Base-by-base conservation (phyloP, 768 basidiomycete species). In the Pholiota molesta region DNA sequence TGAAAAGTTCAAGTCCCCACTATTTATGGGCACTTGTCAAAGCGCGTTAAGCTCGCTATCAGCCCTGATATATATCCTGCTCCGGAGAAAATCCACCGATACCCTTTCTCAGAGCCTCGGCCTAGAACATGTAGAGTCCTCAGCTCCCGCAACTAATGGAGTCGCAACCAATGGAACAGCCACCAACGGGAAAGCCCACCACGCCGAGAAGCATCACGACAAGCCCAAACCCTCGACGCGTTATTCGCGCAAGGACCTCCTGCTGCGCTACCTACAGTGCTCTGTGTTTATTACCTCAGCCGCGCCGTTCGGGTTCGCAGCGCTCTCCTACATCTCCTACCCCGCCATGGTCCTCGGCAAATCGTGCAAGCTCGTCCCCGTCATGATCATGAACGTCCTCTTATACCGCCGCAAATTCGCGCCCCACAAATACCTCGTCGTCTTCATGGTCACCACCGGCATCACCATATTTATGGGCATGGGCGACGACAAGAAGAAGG, bases 341-440 rank as follows among this genome's bases (percentile, higher is more conserved):
- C 97, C 97, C 54, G 95, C 97, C 47, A 97, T 98, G 92, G 96
- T 99, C 35, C 90, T 99, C 65, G 97, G 94, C 56, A 99, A 99
- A 75, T 98, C 96, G 0, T 99, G 97, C 83, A 99, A 99, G 74
- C 93, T 99, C 72, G 94, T 99, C 47, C 97, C 97, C 0, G 97
- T 96, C 62, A 94, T 97, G 87, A 85, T 99, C 74, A 95, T 99
- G 91, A 98, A 99, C 77, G 88, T 99, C 68, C 69, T 99, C 40
- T 83, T 98, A 61, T 99, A 99, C 77, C 94, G 96, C 58, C 90
- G 97, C 53, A 84, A 85, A 65, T 99, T 98, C 74, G 92, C 95
- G 0, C 83, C 88, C 1, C 91, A 99, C 85, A 99, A 99, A 73
- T 99, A 99, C 76, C 77, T 95, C 68, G 95, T 99, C 49, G 97